Evolutionary conservation across 2,329 filamentous ascomycete species (phyloP), one percentile per base, ranked within the genome.

Genomic region (Periconia sp.): DNA sequence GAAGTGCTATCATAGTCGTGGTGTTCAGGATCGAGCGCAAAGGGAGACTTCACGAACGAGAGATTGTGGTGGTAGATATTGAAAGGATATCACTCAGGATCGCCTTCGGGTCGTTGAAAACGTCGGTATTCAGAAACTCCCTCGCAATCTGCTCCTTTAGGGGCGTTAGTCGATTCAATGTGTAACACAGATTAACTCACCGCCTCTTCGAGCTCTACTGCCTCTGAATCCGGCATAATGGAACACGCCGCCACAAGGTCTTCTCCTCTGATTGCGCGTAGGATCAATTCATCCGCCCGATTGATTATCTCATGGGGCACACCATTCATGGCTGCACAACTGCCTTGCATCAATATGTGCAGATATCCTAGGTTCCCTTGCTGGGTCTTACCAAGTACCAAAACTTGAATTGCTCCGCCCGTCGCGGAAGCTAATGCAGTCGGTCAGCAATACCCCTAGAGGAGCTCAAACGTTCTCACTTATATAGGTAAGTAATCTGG

Each of bases 321-420:
- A 1, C 92, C 92, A 58, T 95, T 96, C 68, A 95, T 81, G 3
- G 85, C 84, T 19, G 94, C 94, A 63, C 94, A 97, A 39, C 78
- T 82, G 46, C 33, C 19, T 7, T 6, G 24, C 23, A 30, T 56
- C 25, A 55, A 39, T 13, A 18, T 18, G 8, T n/a, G n/a, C n/a
- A n/a, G n/a, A n/a, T n/a, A n/a, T n/a, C n/a, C n/a, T n/a, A n/a
- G n/a, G n/a, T n/a, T n/a, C n/a, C n/a, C n/a, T n/a, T n/a, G n/a
- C n/a, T n/a, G 6, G 13, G 5, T 50, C 67, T 43, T 66, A 81
- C 69, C 82, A 80, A 19, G 85, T 88, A 1, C 94, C 94, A 60
- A 95, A 95, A 62, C 91, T 96, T 11, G 88, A 87, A 6, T 76
- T 83, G 56, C 86, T 92, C 42, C 85, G 79, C 0, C 92, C 92